Conservation (phyloP, 225 moss, liverwort and hornwort species). For the Climacium dendroides region DNA sequence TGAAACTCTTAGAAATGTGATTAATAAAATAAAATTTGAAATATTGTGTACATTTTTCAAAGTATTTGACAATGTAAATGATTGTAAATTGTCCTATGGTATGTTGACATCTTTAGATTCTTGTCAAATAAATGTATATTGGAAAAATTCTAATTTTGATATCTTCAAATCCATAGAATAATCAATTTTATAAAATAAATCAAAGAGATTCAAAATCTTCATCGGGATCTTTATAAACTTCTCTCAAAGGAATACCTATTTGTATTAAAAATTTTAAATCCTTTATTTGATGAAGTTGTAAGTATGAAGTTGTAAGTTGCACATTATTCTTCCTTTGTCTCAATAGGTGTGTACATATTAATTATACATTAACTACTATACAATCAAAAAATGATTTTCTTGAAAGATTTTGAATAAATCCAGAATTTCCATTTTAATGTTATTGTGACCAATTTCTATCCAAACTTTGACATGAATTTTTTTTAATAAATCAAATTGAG, state of each 20-base stretch:
- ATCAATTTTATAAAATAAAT: too few relatives aligned
- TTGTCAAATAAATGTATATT: too few relatives aligned
- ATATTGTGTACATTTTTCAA: accelerated
- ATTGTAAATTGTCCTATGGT: neutral
- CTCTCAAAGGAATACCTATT: accelerated
- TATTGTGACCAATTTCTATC: neutral
- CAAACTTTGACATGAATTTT: neutral
- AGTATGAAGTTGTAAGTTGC: accelerated
- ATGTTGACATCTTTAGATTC: neutral
- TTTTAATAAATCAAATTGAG: too few relatives aligned
- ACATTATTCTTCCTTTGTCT: neutral
- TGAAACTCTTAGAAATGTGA: neutral
- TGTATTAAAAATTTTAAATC: neutral
- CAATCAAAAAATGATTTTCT: accelerated
- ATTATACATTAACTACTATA: neutral
- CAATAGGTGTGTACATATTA: neutral
- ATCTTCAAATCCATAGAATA: neutral
- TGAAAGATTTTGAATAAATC: neutral
- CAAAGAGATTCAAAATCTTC: too few relatives aligned
- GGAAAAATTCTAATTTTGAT: accelerated
- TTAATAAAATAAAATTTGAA: neutral
- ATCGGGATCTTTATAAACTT: neutral
- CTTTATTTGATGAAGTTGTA: neutral
- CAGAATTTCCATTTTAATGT: neutral
- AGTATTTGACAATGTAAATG: neutral